A percentile compares a stretch with the other conserved stretches of the same genome.
Evolutionary conservation across 2,329 filamentous ascomycete species (phyloP).

Genomic region (Elsinoe perseae): DNA sequence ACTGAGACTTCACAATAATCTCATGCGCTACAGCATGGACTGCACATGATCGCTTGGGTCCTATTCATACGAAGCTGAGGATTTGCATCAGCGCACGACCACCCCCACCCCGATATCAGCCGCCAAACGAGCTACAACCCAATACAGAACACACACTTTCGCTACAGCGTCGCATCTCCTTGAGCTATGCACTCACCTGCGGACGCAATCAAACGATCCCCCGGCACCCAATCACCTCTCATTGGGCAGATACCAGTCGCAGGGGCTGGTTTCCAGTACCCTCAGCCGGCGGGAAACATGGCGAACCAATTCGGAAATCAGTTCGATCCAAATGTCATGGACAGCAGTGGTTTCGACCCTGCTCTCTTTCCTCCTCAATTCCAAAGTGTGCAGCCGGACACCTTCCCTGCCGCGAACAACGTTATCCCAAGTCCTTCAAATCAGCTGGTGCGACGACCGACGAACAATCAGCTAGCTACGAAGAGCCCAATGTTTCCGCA

Average conservation of each 20-base stretch:
- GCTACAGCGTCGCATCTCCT: neutral
- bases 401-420: constrained; percentile 17
- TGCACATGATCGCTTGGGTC: neutral
- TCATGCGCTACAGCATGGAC: neutral
- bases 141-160: neutral
- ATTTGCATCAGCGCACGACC: neutral
- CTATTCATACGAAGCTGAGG: neutral
- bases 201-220: constrained; percentile 11
- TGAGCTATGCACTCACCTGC: constrained; percentile 12
- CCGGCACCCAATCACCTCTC: constrained; percentile 4
- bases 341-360: constrained; percentile 11
- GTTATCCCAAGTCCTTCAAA: constrained; percentile 27
- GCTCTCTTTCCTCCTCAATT: constrained; percentile 12
- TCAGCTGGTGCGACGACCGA: constrained; percentile 40
- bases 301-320: constrained; percentile 1
- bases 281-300: constrained; percentile 23
- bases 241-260: constrained; percentile 9
- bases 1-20: neutral
- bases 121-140: constrained; percentile 2
- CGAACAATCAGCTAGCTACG: constrained; percentile 40
- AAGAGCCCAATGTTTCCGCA: constrained; percentile 26
- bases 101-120: constrained; percentile 4
- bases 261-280: neutral
- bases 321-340: constrained; percentile 10
- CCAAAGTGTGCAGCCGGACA: constrained; percentile 10